Evolutionary conservation across 2,329 filamentous ascomycete genomes (phyloP).

Genomic region (Claviceps humidiphila): DNA sequence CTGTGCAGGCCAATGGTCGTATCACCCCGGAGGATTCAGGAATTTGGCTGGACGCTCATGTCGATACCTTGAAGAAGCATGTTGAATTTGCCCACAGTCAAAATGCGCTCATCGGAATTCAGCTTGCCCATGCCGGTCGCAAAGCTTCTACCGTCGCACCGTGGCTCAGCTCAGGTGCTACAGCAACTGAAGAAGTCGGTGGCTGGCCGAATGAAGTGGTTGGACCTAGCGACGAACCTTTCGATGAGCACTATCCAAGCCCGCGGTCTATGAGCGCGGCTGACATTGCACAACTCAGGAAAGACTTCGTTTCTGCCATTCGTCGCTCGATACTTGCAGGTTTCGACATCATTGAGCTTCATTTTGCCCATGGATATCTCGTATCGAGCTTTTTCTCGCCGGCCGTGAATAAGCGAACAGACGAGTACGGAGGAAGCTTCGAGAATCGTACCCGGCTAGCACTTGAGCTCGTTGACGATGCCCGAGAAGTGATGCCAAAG

Average conservation of each 20-base stretch:
- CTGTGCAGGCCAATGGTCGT: conserved; percentile 61
- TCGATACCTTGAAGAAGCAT: conserved; percentile 54
- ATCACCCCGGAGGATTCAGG: conserved; percentile 72
- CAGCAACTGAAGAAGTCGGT: conserved; percentile 37
- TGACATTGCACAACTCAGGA: conserved; percentile 50
- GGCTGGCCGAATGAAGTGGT: conserved; percentile 47
- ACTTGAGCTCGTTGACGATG: conserved; percentile 43
- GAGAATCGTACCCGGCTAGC: conserved; percentile 38
- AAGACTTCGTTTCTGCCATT: conserved; percentile 38
- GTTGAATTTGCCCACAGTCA: conserved; percentile 73
- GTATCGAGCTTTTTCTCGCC: conserved; percentile 43
- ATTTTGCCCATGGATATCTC: conserved; percentile 44
- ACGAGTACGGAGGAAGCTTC: conserved; percentile 35
- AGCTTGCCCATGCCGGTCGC: conserved; percentile 69
- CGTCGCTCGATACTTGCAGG: conserved; percentile 47
- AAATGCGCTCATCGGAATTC: conserved; percentile 61
- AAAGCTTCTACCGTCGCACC: conserved; percentile 49
- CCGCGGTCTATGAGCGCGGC: conserved; percentile 49
- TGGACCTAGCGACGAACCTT: conserved; percentile 40
- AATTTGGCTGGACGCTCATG: conserved; percentile 75
- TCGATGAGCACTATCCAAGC: conserved; percentile 36
- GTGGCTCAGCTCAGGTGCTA: conserved; percentile 42
- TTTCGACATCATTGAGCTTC: conserved; percentile 22
- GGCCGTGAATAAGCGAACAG: conserved; percentile 33
- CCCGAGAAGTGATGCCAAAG: conserved; percentile 48